Evolutionary conservation across 1,284 basidiomycete genomes (phyloP), one percentile per base, ranked within the genome.

Genomic region (Bjerkandera adusta): DNA sequence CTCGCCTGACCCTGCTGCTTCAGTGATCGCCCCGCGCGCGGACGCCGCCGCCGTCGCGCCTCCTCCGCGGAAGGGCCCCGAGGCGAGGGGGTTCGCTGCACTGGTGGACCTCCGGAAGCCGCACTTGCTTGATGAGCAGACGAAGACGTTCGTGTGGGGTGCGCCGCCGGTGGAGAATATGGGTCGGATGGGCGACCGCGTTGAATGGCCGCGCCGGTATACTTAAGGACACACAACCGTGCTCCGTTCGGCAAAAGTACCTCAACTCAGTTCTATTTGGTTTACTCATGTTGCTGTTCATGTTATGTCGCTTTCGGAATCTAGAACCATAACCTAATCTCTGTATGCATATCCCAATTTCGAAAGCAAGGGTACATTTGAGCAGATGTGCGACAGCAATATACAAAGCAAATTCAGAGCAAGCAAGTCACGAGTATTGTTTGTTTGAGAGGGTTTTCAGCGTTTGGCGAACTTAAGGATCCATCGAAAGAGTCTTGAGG

Each of bases 131-230:
- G 83, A 87, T 58, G 81, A 82, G 11, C 59, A 65, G 51, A 66
- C 64, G 15, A 83, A 80, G 62, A 84, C 81, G 1, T 51, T 83
- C 1, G 72, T 87, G 5, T 84, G 79, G 77, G 82, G 82, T 34
- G 83, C 85, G n/a, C 83, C 83, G 7, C 69, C 82, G 1, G 69
- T 86, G 42, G 81, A 86, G 53, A 70, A 72, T 36, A 60, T 78
- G 20, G 83, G 81, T 32, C 63, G 62, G 22, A 24, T 75, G 47
- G 22, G 54, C 34, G 59, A 64, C 37, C 30, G n/a, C n/a, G n/a
- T n/a, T n/a, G n/a, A n/a, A n/a, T n/a, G n/a, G n/a, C n/a, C n/a
- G n/a, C n/a, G n/a, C n/a, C n/a, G n/a, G n/a, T n/a, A n/a, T n/a
- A n/a, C n/a, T n/a, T n/a, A n/a, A n/a, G n/a, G n/a, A n/a, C n/a